Evolutionary conservation across 257 asterid species (phyloP).

Genomic region (Forsythia suspensa): DNA sequence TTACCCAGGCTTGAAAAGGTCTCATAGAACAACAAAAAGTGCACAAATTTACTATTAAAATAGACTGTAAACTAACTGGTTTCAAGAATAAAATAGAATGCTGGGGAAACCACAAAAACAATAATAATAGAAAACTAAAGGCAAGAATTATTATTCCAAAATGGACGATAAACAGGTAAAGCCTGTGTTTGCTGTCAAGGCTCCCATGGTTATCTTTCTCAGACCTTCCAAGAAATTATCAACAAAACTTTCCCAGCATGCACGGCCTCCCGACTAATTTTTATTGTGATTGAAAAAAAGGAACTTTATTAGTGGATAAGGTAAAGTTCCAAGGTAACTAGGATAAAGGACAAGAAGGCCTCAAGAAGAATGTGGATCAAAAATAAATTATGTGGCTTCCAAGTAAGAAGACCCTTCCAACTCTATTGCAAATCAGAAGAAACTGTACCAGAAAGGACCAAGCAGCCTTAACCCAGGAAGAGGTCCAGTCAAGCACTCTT

Average conservation of each 20-base stretch:
- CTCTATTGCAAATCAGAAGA: neutral
- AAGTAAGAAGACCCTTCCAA: neutral
- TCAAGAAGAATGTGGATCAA: neutral
- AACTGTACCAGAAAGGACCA: neutral
- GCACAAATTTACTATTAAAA: neutral
- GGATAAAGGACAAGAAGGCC: constrained; percentile 14
- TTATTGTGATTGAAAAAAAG: neutral
- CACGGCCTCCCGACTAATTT: neutral
- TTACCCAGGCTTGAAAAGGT: neutral
- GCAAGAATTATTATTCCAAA: neutral
- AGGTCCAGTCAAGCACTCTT: neutral
- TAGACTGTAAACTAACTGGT: neutral
- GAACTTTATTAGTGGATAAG: neutral
- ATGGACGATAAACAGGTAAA: neutral
- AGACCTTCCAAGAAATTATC: neutral
- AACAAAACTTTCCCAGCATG: neutral
- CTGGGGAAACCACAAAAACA: neutral
- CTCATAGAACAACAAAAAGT: neutral
- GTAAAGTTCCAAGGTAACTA: neutral
- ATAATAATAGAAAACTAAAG: neutral
- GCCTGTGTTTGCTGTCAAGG: neutral
- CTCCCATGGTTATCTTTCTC: neutral
- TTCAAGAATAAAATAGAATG: neutral
- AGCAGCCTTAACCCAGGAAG: neutral
- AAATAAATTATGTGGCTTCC: neutral